phyloP scores from a whole-genome alignment of 768 basidiomycete species.

The Kwoniella dejecticola region DNA sequence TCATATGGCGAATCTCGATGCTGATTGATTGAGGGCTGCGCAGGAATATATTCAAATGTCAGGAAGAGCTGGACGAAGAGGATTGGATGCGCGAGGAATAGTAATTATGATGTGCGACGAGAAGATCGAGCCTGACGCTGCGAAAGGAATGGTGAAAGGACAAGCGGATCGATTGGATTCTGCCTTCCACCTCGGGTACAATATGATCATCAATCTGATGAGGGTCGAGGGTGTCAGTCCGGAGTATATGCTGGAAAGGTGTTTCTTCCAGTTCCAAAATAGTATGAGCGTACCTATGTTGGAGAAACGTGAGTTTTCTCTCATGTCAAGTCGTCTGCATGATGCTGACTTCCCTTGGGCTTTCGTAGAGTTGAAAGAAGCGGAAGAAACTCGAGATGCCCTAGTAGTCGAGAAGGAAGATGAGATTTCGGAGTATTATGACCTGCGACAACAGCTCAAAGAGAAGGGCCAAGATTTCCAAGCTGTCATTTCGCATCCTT shows the following conservation, averaged over 20 bases:
- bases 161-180: conserved; percentile 96
- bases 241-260: conserved; percentile 95
- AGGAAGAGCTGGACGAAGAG: conserved; percentile 93
- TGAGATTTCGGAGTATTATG: conserved; percentile 85
- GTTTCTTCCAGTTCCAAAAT: conserved; percentile 99
- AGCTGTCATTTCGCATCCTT: conserved; percentile 91
- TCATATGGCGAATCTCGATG: neutral
- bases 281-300: conserved; percentile 76
- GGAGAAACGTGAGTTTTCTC: conserved; percentile 66
- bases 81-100: conserved; percentile 95
- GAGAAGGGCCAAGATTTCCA: conserved; percentile 84
- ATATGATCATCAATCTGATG: conserved; percentile 98
- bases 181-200: conserved; percentile 97
- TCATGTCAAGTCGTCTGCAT: neutral
- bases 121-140: conserved; percentile 86
- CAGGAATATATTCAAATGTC: conserved; percentile 99
- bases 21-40: too few species aligned
- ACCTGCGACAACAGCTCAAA: conserved; percentile 87
- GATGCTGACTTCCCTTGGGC: too few species aligned
- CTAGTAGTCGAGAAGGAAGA: conserved; percentile 82
- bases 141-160: conserved; percentile 97
- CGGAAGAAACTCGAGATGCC: conserved; percentile 67
- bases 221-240: conserved; percentile 98
- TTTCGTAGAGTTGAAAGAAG: conserved; percentile 67
- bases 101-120: conserved; percentile 99